phyloP scores from a whole-genome alignment of 805 yeast genomes.

The Wickerhamiella kurtzmanii region DNA sequence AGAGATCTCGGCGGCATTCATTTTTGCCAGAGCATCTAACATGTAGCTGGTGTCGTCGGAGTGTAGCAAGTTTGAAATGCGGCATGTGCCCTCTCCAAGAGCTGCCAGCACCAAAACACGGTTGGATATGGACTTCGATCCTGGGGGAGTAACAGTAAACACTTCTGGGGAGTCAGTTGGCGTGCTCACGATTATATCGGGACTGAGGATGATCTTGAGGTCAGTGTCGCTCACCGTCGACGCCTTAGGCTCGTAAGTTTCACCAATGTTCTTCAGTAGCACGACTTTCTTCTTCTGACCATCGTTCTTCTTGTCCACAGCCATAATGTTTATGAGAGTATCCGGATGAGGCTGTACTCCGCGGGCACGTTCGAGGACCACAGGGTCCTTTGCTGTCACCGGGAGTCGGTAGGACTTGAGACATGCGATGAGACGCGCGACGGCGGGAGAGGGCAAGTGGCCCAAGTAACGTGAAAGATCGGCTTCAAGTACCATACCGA shows the following conservation, averaged over 20 bases:
- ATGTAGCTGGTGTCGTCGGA: constrained; percentile 94
- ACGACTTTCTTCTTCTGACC: constrained; percentile 85
- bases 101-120: constrained; percentile 91
- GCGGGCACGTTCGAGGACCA: constrained; percentile 54
- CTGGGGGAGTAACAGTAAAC: constrained; percentile 68
- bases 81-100: constrained; percentile 72
- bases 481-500: constrained; percentile 90
- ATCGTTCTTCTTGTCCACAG: constrained; percentile 92
- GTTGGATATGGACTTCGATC: constrained; percentile 92
- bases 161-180: constrained; percentile 26
- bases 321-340: constrained; percentile 65
- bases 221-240: constrained; percentile 71
- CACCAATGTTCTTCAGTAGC: constrained; percentile 69
- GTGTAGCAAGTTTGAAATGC: constrained; percentile 72
- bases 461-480: constrained; percentile 90
- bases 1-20: constrained; percentile 68
- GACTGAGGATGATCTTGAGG: constrained; percentile 68
- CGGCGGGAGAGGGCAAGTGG: constrained; percentile 80
- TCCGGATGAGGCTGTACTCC: constrained; percentile 68
- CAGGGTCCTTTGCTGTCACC: constrained; percentile 56
- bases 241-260: constrained; percentile 79
- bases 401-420: constrained; percentile 81
- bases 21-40: constrained; percentile 69
- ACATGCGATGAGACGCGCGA: constrained; percentile 74
- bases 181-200: constrained; percentile 51